Conservation (phyloP, 768 basidiomycete genomes). For the Termitomyces sp. region DNA sequence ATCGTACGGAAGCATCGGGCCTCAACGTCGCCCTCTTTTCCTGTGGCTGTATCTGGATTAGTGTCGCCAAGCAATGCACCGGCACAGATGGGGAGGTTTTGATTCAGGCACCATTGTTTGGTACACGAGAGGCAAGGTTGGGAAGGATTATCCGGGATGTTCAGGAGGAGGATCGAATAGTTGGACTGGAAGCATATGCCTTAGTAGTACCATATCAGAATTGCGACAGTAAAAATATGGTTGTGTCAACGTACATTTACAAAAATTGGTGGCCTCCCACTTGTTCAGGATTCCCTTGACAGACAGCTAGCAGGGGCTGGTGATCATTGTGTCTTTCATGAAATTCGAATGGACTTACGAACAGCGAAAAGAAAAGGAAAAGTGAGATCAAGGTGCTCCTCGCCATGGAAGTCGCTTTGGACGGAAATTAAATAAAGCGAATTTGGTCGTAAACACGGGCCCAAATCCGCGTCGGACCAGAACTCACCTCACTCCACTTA, state of each 20-base stretch:
- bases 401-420: constrained; percentile 7
- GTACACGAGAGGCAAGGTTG: constrained; percentile 94
- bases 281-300: constrained; percentile 49
- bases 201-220: constrained; percentile 22
- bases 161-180: constrained; percentile 79
- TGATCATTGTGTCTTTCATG: not conserved
- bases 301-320: constrained; percentile 16
- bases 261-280: constrained; percentile 90
- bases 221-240: not conserved
- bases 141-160: constrained; percentile 74
- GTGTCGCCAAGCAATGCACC: constrained; percentile 81
- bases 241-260: constrained; percentile 59
- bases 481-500: constrained; percentile 3
- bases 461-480: constrained; percentile 10
- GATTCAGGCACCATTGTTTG: constrained; percentile 93
- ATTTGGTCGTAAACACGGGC: constrained; percentile 2
- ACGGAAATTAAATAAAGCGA: not conserved
- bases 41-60: constrained; percentile 89
- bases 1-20: constrained; percentile 91
- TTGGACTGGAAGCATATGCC: constrained; percentile 90
- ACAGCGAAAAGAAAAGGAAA: constrained; percentile 15
- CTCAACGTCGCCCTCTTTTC: constrained; percentile 94
- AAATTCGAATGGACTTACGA: constrained; percentile 15
- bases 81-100: constrained; percentile 79
- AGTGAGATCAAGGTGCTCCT: constrained; percentile 2